Percentiles rank a stretch among this genome's conserved stretches.
Conservation (phyloP, 208 protist species). For the Strigomonas galati region DNA sequence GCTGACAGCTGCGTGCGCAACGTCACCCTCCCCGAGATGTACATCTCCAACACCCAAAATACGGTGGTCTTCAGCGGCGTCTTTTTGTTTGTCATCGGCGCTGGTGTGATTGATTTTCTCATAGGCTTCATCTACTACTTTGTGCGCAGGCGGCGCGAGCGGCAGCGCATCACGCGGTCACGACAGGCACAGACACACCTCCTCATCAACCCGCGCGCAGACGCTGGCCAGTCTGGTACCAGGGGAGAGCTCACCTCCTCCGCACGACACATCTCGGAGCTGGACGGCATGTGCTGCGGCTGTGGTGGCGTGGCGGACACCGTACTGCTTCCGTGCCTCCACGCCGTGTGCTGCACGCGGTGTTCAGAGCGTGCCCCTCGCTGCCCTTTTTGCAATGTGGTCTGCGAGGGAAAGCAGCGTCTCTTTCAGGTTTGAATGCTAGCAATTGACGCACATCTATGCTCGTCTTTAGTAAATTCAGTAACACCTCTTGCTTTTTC, state of each 20-base stretch:
- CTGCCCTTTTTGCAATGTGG: constrained; percentile 46
- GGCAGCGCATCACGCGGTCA: constrained; percentile 27
- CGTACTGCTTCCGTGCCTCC: constrained; percentile 45
- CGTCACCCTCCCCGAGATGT: constrained; percentile 20
- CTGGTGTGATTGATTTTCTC: constrained; percentile 27
- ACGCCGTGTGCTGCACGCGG: constrained; percentile 45
- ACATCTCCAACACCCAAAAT: constrained; percentile 30
- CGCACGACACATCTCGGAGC: constrained; percentile 25
- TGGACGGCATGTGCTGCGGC: constrained; percentile 49
- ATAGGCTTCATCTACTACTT: constrained; percentile 30
- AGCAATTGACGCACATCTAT: too few relatives aligned
- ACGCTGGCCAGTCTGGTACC: constrained; percentile 3
- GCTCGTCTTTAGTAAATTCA: not conserved
- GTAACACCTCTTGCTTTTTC: not conserved
- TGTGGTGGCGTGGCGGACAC: constrained; percentile 39
- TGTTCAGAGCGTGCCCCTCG: constrained; percentile 34
- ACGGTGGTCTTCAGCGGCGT: constrained; percentile 24
- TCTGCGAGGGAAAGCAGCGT: constrained; percentile 25
- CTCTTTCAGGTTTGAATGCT: constrained; percentile 27
- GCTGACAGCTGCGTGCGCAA: constrained; percentile 26
- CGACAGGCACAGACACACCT: constrained; percentile 16
- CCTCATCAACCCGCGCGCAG: constrained; percentile 25
- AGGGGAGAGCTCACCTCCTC: constrained; percentile 17
- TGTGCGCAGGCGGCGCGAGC: constrained; percentile 20
- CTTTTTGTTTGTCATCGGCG: constrained; percentile 26